Evolutionary conservation across 2,329 filamentous ascomycete species (phyloP).

Genomic region (Nemania sp.): DNA sequence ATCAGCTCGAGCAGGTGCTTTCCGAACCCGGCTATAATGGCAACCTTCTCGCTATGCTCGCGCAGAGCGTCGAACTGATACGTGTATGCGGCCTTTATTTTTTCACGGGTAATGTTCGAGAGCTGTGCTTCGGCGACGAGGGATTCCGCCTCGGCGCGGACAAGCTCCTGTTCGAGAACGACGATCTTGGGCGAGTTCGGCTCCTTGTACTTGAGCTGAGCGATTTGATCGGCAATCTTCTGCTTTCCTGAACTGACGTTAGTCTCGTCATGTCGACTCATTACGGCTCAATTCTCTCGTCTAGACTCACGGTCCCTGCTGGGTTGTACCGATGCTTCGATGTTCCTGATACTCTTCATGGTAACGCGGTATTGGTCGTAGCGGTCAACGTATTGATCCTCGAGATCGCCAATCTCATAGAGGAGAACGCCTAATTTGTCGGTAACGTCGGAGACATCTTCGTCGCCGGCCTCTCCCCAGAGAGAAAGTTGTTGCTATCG

Average conservation of each 20-base stretch:
- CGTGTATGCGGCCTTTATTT: conserved; percentile 96
- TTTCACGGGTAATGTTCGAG: conserved; percentile 99
- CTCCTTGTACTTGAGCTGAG: conserved; percentile 99
- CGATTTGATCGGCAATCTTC: conserved; percentile 98
- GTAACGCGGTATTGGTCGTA: conserved; percentile 99
- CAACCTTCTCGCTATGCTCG: conserved; percentile 97
- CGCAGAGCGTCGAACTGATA: conserved; percentile 98
- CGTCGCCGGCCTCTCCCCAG: conserved; percentile 94
- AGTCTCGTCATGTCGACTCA: conserved; percentile 20
- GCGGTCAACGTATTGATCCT: conserved; percentile 97
- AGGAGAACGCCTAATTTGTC: conserved; percentile 98
- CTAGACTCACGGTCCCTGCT: conserved; percentile 83
- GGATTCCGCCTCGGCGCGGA: conserved; percentile 98
- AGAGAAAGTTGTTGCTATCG: conserved; percentile 94
- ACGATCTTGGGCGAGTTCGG: conserved; percentile 97
- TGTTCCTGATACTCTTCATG: conserved; percentile 99
- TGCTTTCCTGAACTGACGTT: conserved; percentile 75
- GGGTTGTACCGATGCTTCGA: conserved; percentile 96
- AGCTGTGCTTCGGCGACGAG: conserved; percentile 97
- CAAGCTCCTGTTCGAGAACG: conserved; percentile 96
- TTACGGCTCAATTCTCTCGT: conserved; percentile 18
- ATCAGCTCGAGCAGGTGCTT: conserved; percentile 98
- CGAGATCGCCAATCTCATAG: conserved; percentile 97
- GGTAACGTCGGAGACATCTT: conserved; percentile 97
- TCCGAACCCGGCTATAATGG: conserved; percentile 95